A percentile compares a stretch with the other conserved stretches of the same genome.
These are phyloP conservation scores for Salinomyces thailandicus DNA, from an alignment of 2,329 filamentous ascomycete genomes.

Conservation along the genomic window DNA sequence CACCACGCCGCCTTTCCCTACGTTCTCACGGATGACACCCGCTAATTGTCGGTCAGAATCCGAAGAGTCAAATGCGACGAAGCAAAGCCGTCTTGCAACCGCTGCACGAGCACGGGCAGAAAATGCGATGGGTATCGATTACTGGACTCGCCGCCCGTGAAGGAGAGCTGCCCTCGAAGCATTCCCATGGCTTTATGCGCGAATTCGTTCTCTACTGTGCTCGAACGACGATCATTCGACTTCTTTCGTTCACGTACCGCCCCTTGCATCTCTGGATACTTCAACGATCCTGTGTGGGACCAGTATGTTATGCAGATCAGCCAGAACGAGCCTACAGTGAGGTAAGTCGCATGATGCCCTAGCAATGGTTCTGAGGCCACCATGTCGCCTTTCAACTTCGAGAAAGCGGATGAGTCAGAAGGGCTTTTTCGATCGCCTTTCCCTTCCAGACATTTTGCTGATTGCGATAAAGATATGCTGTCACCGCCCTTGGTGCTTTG, in stretches of 20 bases:
- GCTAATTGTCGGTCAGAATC: conserved; percentile 29
- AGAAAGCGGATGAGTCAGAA: too few relatives aligned
- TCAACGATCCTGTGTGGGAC: conserved; percentile 22
- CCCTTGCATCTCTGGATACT: conserved; percentile 21
- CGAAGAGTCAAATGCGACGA: conserved; percentile 51
- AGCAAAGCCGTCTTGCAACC: conserved; percentile 41
- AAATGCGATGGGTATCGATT: conserved; percentile 46
- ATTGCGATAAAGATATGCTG: conserved; percentile 15
- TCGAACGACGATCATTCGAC: conserved; percentile 21
- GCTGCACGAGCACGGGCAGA: conserved; percentile 46
- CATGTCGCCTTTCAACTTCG: too few relatives aligned
- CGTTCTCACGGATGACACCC: too few relatives aligned
- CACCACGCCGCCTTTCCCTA: background rate
- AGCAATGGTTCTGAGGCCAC: too few relatives aligned
- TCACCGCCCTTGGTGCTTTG: conserved; percentile 23
- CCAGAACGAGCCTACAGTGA: conserved; percentile 22
- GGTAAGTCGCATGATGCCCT: too few relatives aligned
- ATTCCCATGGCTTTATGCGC: too few relatives aligned
- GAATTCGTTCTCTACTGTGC: too few relatives aligned
- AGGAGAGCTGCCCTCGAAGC: conserved; percentile 8
- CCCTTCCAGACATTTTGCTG: background rate
- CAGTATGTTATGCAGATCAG: conserved; percentile 22
- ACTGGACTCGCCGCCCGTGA: background rate
- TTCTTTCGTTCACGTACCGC: conserved; percentile 21
- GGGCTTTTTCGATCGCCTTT: background rate